Evolutionary conservation across 768 basidiomycete species (phyloP).

Genomic region (Naematelia encephala): DNA sequence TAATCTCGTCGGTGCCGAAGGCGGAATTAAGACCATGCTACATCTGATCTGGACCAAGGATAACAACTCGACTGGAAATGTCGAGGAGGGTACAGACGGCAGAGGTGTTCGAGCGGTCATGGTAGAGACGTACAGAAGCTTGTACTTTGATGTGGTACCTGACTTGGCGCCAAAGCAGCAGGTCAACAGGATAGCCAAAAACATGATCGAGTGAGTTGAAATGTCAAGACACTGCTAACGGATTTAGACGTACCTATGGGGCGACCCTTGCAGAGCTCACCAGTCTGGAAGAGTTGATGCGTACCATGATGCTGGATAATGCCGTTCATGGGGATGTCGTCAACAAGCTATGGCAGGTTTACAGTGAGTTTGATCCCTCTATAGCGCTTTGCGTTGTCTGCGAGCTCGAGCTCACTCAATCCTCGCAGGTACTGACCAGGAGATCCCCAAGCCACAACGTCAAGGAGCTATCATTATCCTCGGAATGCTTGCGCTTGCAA

Average conservation of each 20-base stretch:
- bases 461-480: constrained; percentile 91
- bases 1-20: constrained; percentile 72
- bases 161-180: constrained; percentile 77
- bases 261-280: constrained; percentile 93
- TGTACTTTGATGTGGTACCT: constrained; percentile 83
- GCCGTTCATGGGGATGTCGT: constrained; percentile 81
- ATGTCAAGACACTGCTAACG: constrained; percentile 8
- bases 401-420: neutral
- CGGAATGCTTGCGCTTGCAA: constrained; percentile 93
- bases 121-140: constrained; percentile 76
- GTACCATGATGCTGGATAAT: constrained; percentile 88
- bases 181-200: constrained; percentile 87
- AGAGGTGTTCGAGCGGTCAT: constrained; percentile 84
- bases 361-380: constrained; percentile 60
- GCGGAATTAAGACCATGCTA: constrained; percentile 93
- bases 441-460: constrained; percentile 77
- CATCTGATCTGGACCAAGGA: constrained; percentile 98
- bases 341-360: constrained; percentile 91
- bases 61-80: constrained; percentile 61
- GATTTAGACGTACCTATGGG: constrained; percentile 83
- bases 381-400: neutral
- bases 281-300: constrained; percentile 92
- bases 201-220: constrained; percentile 82
- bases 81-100: constrained; percentile 64
- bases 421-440: constrained; percentile 64